A percentile compares a stretch with the other conserved stretches of the same genome.
Evolutionary conservation across 441 rosid genomes (phyloP).

Genomic region (Bruguiera hainesii): DNA sequence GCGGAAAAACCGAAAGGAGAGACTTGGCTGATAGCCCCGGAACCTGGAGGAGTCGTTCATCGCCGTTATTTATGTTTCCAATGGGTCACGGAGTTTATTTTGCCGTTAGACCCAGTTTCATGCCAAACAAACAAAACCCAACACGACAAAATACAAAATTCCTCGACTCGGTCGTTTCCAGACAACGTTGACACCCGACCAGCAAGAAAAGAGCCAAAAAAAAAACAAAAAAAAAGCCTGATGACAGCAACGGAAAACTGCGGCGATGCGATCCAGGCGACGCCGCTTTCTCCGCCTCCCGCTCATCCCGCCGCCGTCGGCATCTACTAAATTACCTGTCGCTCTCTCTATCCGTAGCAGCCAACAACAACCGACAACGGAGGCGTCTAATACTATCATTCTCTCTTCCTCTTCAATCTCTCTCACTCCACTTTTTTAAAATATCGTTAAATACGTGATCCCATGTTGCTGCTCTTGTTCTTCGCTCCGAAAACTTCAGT

Average conservation of each 20-base stretch:
- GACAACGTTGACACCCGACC: background rate
- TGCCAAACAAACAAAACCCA: no score
- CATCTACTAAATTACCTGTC: constrained; percentile 6
- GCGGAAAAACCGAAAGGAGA: no score
- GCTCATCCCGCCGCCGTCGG: background rate
- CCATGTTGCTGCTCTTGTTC: background rate
- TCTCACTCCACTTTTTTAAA: background rate
- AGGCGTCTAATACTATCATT: constrained; percentile 5
- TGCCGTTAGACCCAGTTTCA: no score
- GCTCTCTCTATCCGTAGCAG: constrained; percentile 2
- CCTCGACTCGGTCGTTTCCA: background rate
- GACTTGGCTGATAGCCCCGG: no score
- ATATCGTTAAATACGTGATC: background rate
- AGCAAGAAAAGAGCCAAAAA: background rate
- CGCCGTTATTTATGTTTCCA: no score
- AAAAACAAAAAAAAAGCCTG: background rate
- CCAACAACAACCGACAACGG: background rate
- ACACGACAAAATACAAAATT: no score
- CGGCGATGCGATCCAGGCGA: constrained; percentile 10
- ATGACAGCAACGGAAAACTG: constrained; percentile 22
- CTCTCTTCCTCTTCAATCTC: constrained; percentile 20
- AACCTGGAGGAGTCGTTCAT: no score
- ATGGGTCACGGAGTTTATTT: no score
- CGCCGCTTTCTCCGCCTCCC: background rate
- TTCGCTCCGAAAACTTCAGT: no score